Percentiles rank a stretch among this genome's conserved stretches.
These are phyloP conservation scores for Fusarium denticulatum DNA, from an alignment of 2,329 filamentous ascomycete species.

Conservation along the genomic window DNA sequence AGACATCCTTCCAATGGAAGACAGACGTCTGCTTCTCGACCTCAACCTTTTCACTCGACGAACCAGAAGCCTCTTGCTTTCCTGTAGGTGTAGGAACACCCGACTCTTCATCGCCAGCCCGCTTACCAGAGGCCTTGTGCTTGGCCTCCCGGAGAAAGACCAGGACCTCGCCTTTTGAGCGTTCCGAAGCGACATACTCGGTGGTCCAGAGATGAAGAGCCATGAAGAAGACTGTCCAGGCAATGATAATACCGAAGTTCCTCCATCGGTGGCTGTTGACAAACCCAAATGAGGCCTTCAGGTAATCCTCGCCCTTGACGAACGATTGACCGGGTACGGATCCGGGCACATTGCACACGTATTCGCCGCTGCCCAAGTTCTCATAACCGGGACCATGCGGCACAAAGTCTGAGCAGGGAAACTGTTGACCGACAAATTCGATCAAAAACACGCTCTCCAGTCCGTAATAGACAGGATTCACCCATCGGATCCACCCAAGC, in stretches of 20 bases:
- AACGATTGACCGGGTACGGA: background rate
- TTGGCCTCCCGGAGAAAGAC: slow-evolving; percentile 26
- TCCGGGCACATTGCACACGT: background rate
- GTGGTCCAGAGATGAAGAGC: slow-evolving; percentile 15
- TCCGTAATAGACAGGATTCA: slow-evolving; percentile 69
- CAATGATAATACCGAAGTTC: slow-evolving; percentile 29
- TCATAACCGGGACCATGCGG: slow-evolving; percentile 29
- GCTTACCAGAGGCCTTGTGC: background rate
- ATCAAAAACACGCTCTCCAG: slow-evolving; percentile 72
- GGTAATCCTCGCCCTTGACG: background rate
- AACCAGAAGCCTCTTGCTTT: background rate
- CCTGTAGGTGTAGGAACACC: background rate
- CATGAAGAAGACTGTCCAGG: slow-evolving; percentile 24
- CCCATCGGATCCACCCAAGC: slow-evolving; percentile 71
- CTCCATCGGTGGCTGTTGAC: slow-evolving; percentile 25
- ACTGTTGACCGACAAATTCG: slow-evolving; percentile 62
- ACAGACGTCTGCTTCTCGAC: slow-evolving; percentile 47
- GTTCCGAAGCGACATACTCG: slow-evolving; percentile 27
- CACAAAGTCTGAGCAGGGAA: slow-evolving; percentile 55
- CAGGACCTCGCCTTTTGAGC: slow-evolving; percentile 31
- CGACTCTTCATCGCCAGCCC: background rate
- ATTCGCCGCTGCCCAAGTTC: background rate
- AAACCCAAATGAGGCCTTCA: slow-evolving; percentile 16
- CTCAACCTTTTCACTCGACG: background rate
- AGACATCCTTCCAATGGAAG: slow-evolving; percentile 76